These are phyloP conservation scores for Russula dissimulans DNA, from an alignment of 768 basidiomycete genomes.

Conservation along the genomic window DNA sequence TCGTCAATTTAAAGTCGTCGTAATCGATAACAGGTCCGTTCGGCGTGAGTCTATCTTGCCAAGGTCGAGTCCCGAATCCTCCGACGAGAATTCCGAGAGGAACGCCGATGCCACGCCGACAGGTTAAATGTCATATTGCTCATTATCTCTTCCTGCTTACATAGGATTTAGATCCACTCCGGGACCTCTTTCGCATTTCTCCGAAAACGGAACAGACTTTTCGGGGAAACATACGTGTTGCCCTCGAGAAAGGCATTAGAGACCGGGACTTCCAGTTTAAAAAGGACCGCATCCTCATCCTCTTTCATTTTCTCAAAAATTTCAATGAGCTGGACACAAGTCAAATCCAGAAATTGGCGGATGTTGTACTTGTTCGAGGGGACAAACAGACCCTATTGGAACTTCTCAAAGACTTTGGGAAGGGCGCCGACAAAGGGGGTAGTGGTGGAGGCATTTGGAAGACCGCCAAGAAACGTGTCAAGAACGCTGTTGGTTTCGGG, in stretches of 20 bases:
- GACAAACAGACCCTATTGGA: neutral
- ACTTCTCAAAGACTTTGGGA: neutral
- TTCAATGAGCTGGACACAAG: neutral
- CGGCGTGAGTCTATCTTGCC: neutral
- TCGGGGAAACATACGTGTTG: neutral
- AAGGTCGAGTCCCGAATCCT: neutral
- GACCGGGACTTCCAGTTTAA: neutral
- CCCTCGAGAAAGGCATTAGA: neutral
- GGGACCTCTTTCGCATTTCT: neutral
- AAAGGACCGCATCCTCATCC: slow-evolving; percentile 1
- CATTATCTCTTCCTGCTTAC: neutral
- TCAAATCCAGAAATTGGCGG: neutral
- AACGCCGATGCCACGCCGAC: neutral
- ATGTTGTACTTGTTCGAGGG: neutral
- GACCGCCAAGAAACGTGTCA: neutral
- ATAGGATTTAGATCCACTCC: neutral
- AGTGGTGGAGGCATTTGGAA: neutral
- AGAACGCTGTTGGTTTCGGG: neutral
- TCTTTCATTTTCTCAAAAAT: neutral
- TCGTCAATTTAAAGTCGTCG: too few relatives aligned
- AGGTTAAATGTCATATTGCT: neutral
- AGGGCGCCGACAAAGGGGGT: neutral
- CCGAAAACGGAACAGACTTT: neutral
- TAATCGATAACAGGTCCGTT: neutral
- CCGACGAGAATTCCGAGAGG: neutral